phyloP scores from a whole-genome alignment of 2,329 filamentous ascomycete genomes.

The Colletotrichum eleusines region DNA sequence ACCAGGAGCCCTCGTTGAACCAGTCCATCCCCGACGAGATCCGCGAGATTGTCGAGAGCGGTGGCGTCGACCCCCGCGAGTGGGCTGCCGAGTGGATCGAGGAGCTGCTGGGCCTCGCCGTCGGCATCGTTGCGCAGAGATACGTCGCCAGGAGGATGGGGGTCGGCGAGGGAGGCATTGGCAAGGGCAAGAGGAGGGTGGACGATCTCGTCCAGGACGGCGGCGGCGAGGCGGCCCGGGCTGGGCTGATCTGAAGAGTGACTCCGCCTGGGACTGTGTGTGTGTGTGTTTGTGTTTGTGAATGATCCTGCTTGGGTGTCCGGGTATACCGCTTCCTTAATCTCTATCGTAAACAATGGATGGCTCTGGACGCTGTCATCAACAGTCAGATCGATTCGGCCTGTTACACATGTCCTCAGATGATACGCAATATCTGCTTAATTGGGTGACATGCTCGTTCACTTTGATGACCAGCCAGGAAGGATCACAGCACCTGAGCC shows the following conservation, averaged over 20 bases:
- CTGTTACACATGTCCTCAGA: not conserved
- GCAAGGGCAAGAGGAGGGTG: constrained; percentile 71
- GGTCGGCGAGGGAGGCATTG: constrained; percentile 82
- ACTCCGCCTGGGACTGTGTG: not conserved
- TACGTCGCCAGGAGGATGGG: constrained; percentile 97
- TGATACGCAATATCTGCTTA: not conserved
- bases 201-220: constrained; percentile 66
- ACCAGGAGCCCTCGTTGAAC: constrained; percentile 49
- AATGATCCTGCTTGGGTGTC: constrained; percentile 34
- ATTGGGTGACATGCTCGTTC: not conserved
- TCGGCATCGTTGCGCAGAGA: constrained; percentile 90
- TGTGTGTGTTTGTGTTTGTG: not conserved
- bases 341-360: not conserved
- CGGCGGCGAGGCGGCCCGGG: constrained; percentile 41
- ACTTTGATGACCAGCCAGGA: not conserved
- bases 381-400: not conserved
- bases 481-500: not conserved
- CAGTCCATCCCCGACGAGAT: constrained; percentile 81
- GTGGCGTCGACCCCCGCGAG: constrained; percentile 89
- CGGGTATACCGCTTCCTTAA: constrained; percentile 36
- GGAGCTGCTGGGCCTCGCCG: constrained; percentile 80
- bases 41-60: constrained; percentile 80
- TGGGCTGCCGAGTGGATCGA: constrained; percentile 99
- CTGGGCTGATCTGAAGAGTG: constrained; percentile 36
- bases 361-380: not conserved